Conservation (phyloP, 1,139 yeast genomes). For the Candida gigantensis region DNA sequence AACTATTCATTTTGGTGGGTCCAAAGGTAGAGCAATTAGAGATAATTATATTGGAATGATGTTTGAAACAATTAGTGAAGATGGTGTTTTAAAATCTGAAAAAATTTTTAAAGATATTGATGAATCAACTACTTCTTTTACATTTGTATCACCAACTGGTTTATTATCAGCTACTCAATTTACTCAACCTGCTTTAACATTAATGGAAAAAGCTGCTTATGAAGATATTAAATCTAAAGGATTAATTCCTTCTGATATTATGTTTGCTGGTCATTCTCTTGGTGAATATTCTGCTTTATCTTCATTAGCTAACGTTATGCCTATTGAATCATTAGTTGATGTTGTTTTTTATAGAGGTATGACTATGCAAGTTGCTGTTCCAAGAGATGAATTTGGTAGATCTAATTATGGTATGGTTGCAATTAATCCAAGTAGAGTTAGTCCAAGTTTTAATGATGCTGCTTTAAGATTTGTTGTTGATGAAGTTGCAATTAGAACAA, state of each 20-base stretch:
- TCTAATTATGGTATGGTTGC: constrained; percentile 99
- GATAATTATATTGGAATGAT: constrained; percentile 96
- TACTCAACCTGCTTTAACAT: constrained; percentile 97
- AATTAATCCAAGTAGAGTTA: constrained; percentile 92
- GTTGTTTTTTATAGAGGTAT: constrained; percentile 99
- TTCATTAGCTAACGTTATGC: constrained; percentile 97
- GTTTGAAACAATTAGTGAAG: constrained; percentile 90
- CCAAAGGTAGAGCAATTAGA: constrained; percentile 92
- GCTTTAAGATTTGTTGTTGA: constrained; percentile 95
- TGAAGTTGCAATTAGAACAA: constrained; percentile 77
- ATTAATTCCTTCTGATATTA: constrained; percentile 86
- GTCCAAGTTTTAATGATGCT: constrained; percentile 85
- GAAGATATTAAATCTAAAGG: constrained; percentile 98
- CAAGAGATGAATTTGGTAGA: constrained; percentile 92
- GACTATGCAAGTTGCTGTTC: constrained; percentile 99
- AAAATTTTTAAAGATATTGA: constrained; percentile 92
- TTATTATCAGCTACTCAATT: constrained; percentile 96
- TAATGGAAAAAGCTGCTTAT: constrained; percentile 98
- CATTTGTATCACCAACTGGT: constrained; percentile 93
- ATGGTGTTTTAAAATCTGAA: constrained; percentile 84
- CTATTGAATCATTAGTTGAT: constrained; percentile 95
- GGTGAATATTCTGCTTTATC: constrained; percentile 99
- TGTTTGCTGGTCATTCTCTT: constrained; percentile 98
- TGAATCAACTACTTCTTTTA: constrained; percentile 76
- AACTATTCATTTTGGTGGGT: constrained; percentile 97